Evolutionary conservation across 306 rosid species (phyloP).

Genomic region (Canavalia ensiformis): DNA sequence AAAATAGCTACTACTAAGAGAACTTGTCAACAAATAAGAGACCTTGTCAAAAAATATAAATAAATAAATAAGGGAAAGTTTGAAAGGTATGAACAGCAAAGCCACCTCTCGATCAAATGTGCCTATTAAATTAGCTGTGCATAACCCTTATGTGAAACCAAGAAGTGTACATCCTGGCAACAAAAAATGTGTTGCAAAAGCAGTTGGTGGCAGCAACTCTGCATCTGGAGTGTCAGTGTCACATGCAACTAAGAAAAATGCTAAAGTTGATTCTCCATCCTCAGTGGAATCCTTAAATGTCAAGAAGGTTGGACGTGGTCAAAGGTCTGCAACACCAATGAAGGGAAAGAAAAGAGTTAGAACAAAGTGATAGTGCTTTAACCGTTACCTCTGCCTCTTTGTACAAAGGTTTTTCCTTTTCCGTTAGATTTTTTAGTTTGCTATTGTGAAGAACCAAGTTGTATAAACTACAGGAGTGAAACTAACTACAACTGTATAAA

Average conservation of each 20-base stretch:
- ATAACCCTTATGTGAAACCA: conserved; percentile 61
- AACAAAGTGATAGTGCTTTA: conserved; percentile 43
- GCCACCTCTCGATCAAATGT: conserved; percentile 41
- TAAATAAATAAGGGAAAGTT: too few species aligned
- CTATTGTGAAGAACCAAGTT: conserved; percentile 11
- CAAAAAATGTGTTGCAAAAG: conserved; percentile 51
- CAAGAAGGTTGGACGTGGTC: conserved; percentile 53
- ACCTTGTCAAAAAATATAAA: too few species aligned
- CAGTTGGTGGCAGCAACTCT: conserved; percentile 39
- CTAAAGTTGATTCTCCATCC: conserved; percentile 53
- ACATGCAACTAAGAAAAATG: conserved; percentile 52
- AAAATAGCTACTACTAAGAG: conserved; percentile 75
- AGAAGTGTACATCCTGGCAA: conserved; percentile 55
- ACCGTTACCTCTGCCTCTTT: conserved; percentile 12
- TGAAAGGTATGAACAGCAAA: conserved; percentile 44
- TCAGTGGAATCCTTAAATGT: conserved; percentile 54
- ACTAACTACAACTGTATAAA: conserved; percentile 37
- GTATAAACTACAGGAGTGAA: neutral
- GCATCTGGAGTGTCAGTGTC: conserved; percentile 45
- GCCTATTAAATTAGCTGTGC: conserved; percentile 36
- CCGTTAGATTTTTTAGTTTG: conserved; percentile 20
- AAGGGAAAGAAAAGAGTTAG: conserved; percentile 73
- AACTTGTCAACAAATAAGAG: conserved; percentile 46
- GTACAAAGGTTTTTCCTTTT: conserved; percentile 39
- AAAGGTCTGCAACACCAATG: conserved; percentile 40